Evolutionary conservation across 1,284 basidiomycete species (phyloP), one percentile per base, ranked within the genome.

Genomic region (Coniferiporia weirii): DNA sequence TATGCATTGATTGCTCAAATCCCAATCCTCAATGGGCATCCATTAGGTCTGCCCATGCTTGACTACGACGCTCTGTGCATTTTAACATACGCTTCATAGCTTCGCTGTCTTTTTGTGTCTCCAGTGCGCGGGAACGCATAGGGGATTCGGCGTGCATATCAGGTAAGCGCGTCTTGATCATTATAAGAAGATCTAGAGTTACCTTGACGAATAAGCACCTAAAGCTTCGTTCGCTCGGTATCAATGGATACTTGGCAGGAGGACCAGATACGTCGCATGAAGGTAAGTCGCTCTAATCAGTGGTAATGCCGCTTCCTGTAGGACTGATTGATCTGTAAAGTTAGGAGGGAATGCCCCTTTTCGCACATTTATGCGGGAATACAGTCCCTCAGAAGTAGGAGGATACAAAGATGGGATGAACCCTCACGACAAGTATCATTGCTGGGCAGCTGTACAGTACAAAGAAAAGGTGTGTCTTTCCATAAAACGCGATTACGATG

Each of bases 231-330:
- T 56, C 82, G 93, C 68, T 94, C 91, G 52, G 84, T 93, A 66
- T 95, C 93, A 58, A 97, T 97, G 94, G 94, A 96, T 74, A 89
- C 93, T 67, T 97, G 94, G 94, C 89, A 92, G 61, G 83, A 87
- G 44, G 91, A 94, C 56, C 94, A 98, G 72, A 78, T 96, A 65
- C 86, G 77, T 68, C 85, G 93, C 65, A 96, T 98, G 92, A 85
- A 90, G 83, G 91, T 92, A 48, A n/a, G 27, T 5, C 54, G 77
- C 63, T 7, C 56, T 52, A 58, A 54, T 59, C 38, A 54, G 52
- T 58, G n/a, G 53, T 53, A 54, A 46, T 56, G 52, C 51, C 22
- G 43, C 57, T 46, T 63, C 61, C 62, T 59, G 62, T 63, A 57
- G 61, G 57, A 53, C 3, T 48, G 27, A 47, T 50, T 38, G 13